Evolutionary conservation across 257 asterid genomes (phyloP).

Genomic region (Linaria vulgaris): DNA sequence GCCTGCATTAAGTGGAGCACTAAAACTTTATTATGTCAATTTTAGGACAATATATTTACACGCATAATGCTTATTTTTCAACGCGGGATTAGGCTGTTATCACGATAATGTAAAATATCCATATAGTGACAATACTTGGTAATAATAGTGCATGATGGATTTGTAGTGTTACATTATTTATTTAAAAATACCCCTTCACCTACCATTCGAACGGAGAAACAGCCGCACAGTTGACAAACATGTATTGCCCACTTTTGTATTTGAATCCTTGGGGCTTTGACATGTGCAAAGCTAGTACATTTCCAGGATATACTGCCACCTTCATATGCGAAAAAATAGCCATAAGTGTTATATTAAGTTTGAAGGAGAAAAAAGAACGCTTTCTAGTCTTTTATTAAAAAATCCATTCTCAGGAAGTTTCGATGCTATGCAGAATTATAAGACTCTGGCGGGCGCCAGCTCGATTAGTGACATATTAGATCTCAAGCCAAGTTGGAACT

Average conservation of each 20-base stretch:
- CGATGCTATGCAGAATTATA: background rate
- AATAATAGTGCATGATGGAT: background rate
- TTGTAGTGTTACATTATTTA: background rate
- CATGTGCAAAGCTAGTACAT: constrained; percentile 82
- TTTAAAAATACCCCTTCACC: constrained; percentile 17
- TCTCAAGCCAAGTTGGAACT: background rate
- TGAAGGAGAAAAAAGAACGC: background rate
- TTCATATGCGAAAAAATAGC: constrained; percentile 22
- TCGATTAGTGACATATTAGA: background rate
- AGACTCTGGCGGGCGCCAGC: background rate
- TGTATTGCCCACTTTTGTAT: constrained; percentile 82
- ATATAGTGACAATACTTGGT: background rate
- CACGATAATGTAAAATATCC: constrained; percentile 22
- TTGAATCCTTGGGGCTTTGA: constrained; percentile 88
- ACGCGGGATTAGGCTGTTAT: constrained; percentile 10
- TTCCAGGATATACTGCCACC: constrained; percentile 88
- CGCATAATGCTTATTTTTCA: constrained; percentile 20
- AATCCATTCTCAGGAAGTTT: no score
- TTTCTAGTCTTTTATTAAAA: no score
- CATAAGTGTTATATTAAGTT: background rate
- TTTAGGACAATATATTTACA: background rate
- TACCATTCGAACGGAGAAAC: constrained; percentile 95
- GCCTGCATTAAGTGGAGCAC: constrained; percentile 52
- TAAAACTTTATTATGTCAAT: constrained; percentile 7
- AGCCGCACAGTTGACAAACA: constrained; percentile 88